These are phyloP conservation scores for Stagonosporopsis vannaccii DNA, from an alignment of 2,329 filamentous ascomycete genomes.

Conservation along the genomic window DNA sequence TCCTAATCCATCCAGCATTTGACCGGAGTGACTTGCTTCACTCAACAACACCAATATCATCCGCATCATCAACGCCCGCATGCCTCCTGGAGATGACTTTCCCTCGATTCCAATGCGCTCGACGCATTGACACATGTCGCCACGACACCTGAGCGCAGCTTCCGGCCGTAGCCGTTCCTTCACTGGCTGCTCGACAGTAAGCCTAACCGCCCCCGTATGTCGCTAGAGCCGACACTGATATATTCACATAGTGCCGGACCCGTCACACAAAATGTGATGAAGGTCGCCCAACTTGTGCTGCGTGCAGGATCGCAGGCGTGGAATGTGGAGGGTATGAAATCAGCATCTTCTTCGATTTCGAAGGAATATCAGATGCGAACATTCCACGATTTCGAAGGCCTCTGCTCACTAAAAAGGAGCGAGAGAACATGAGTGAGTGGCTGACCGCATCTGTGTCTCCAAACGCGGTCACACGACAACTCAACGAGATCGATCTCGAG, in stretches of 20 bases:
- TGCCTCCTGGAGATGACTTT: constrained; percentile 1
- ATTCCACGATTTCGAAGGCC: constrained; percentile 51
- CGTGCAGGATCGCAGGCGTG: constrained; percentile 48
- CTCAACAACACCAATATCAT: background rate
- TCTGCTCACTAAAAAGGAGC: constrained; percentile 52
- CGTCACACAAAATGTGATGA: constrained; percentile 58
- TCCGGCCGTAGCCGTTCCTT: constrained; percentile 19
- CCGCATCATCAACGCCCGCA: background rate
- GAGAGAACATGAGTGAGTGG: constrained; percentile 47
- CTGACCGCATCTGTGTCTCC: constrained; percentile 46
- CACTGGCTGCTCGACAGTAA: constrained; percentile 23
- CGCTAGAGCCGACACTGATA: background rate
- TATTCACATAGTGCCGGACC: constrained; percentile 41
- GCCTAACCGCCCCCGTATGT: too few relatives aligned
- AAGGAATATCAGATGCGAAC: constrained; percentile 23
- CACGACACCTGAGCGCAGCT: background rate
- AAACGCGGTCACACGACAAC: constrained; percentile 21
- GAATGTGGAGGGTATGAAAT: constrained; percentile 53
- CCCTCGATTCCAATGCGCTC: background rate
- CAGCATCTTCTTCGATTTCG: constrained; percentile 48
- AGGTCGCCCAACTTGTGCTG: constrained; percentile 49
- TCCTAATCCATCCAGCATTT: background rate
- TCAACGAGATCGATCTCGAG: constrained; percentile 41
- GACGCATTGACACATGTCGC: background rate
- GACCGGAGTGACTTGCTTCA: background rate